These are phyloP conservation scores for Euphrasia confusa DNA, from an alignment of 257 asterid genomes.

Conservation along the genomic window DNA sequence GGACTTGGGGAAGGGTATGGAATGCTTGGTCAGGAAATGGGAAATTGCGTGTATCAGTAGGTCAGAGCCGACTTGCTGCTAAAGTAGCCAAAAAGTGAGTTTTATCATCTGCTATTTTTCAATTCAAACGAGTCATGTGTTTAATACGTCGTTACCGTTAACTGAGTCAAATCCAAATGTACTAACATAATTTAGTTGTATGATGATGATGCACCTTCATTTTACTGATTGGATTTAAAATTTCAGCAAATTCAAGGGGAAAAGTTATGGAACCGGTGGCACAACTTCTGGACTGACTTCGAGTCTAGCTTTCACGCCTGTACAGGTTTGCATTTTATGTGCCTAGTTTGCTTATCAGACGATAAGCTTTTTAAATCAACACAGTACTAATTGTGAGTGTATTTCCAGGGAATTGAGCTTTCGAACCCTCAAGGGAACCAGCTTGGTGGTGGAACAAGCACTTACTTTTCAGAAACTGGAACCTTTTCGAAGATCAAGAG, in stretches of 20 bases:
- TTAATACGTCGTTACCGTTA: too few species aligned
- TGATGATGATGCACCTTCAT: constrained; percentile 14
- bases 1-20: constrained; percentile 99
- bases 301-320: constrained; percentile 95
- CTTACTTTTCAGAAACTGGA: constrained; percentile 90
- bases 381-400: constrained; percentile 2
- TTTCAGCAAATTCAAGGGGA: constrained; percentile 72
- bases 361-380: not conserved
- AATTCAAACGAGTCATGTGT: too few species aligned
- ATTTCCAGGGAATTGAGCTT: constrained; percentile 81
- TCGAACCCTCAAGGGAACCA: constrained; percentile 91
- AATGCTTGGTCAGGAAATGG: constrained; percentile 98
- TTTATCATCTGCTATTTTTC: not conserved
- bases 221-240: not conserved
- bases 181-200: not conserved
- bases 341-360: not conserved
- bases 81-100: constrained; percentile 86
- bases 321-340: constrained; percentile 54
- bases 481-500: constrained; percentile 89
- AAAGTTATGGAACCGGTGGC: constrained; percentile 69
- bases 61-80: constrained; percentile 79
- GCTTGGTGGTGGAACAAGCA: constrained; percentile 84
- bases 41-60: constrained; percentile 77
- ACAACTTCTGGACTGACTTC: constrained; percentile 96
- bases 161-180: not conserved